Conservation (phyloP, 495 filamentous ascomycete species). For the Penicillium ochrochloron region DNA sequence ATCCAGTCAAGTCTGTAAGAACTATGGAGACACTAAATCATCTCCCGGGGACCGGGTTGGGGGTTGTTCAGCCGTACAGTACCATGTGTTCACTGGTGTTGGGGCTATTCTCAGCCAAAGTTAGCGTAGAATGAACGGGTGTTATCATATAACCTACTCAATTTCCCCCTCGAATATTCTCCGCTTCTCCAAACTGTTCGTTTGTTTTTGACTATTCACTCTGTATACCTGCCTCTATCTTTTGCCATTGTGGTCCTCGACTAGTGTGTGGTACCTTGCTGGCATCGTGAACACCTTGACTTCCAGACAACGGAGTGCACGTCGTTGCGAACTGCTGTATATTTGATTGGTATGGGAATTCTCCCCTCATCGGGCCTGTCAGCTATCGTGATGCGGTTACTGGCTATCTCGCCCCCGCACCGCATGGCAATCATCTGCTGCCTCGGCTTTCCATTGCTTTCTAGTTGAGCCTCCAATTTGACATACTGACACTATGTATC, state of each 20-base stretch:
- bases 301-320: neutral
- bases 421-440: neutral
- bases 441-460: constrained; percentile 2
- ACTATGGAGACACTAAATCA: constrained; percentile 14
- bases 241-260: neutral
- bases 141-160: neutral
- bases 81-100: neutral
- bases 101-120: neutral
- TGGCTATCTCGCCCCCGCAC: constrained; percentile 2
- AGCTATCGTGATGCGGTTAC: neutral
- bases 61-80: constrained; percentile 23
- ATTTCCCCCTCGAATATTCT: neutral
- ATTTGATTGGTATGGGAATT: constrained; percentile 14
- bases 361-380: neutral
- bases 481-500: neutral
- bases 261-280: neutral
- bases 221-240: neutral
- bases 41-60: constrained; percentile 11
- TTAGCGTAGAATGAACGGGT: neutral
- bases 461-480: neutral
- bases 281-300: constrained; percentile 1
- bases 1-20: constrained; percentile 13
- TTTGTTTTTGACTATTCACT: neutral
- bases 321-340: neutral
- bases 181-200: neutral